phyloP scores from a whole-genome alignment of 805 yeast species.

The Candida montana region DNA sequence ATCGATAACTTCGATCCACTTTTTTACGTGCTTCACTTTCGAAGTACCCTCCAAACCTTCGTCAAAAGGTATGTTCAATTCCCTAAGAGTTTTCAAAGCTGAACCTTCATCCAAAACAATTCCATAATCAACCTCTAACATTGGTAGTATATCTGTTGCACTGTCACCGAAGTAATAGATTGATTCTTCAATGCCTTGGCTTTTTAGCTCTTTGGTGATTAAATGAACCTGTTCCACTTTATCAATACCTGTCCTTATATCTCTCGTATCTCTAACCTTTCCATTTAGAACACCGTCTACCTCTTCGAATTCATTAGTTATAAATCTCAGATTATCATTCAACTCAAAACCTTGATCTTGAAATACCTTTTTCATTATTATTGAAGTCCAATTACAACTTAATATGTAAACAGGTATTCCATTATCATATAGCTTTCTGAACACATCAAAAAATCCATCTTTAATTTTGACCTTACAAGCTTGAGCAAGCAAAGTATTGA shows the following conservation, averaged over 20 bases:
- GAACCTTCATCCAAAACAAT: slow-evolving; percentile 39
- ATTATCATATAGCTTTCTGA: slow-evolving; percentile 2
- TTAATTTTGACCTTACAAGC: slow-evolving; percentile 46
- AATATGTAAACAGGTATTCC: slow-evolving; percentile 38
- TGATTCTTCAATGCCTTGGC: slow-evolving; percentile 15
- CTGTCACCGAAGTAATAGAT: slow-evolving; percentile 58
- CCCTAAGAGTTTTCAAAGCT: slow-evolving; percentile 24
- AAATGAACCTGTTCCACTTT: slow-evolving; percentile 31
- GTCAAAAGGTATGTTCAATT: slow-evolving; percentile 20
- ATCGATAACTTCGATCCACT: slow-evolving; percentile 19
- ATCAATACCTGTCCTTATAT: slow-evolving; percentile 50
- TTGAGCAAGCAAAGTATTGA: slow-evolving; percentile 28
- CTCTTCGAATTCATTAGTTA: slow-evolving; percentile 48
- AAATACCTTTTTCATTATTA: slow-evolving; percentile 36
- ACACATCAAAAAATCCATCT: slow-evolving; percentile 65
- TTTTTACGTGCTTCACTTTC: slow-evolving; percentile 16
- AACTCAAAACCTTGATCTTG: slow-evolving; percentile 18
- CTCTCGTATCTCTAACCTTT: slow-evolving; percentile 15
- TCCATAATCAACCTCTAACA: slow-evolving; percentile 43
- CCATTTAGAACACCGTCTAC: slow-evolving; percentile 26
- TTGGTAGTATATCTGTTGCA: slow-evolving; percentile 49
- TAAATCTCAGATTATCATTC: slow-evolving; percentile 25
- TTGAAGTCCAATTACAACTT: slow-evolving; percentile 60
- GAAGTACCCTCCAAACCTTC: slow-evolving; percentile 14
- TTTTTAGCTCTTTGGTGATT: slow-evolving; percentile 16